phyloP scores from a whole-genome alignment of 2,329 filamentous ascomycete genomes.

The Aspergillus carbonarius region DNA sequence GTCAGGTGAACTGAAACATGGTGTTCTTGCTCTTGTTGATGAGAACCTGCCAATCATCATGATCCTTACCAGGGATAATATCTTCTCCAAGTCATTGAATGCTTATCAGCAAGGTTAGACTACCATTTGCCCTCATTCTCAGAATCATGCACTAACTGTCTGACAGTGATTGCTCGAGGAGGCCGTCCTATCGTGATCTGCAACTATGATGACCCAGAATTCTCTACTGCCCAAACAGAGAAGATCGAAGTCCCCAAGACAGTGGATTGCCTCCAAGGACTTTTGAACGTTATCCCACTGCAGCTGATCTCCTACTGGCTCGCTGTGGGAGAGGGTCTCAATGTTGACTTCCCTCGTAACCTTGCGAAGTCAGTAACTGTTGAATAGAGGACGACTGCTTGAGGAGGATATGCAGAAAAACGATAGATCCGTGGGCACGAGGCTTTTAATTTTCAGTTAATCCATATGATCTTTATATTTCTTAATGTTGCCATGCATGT shows the following conservation, averaged over 20 bases:
- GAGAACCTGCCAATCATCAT: conserved; percentile 99
- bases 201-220: conserved; percentile 86
- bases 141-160: conserved; percentile 26
- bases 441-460: neutral
- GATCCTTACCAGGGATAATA: conserved; percentile 93
- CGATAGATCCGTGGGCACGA: conserved; percentile 4
- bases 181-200: conserved; percentile 99
- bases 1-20: conserved; percentile 99
- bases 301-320: conserved; percentile 99
- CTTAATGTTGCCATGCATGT: conserved; percentile 8
- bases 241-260: conserved; percentile 98
- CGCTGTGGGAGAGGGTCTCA: conserved; percentile 89
- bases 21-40: conserved; percentile 93
- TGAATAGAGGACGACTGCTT: conserved; percentile 60
- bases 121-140: conserved; percentile 9
- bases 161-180: conserved; percentile 82
- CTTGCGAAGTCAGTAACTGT: conserved; percentile 98
- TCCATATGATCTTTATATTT: conserved; percentile 1
- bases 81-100: conserved; percentile 99
- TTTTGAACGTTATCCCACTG: conserved; percentile 95
- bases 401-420: neutral
- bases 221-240: conserved; percentile 82
- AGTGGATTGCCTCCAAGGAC: conserved; percentile 90
- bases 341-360: conserved; percentile 98
- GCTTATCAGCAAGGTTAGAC: conserved; percentile 90